Percentiles rank a stretch among this genome's conserved stretches.
Evolutionary conservation across 1,284 basidiomycete species (phyloP).

Genomic region (Irpex rosettiformis): DNA sequence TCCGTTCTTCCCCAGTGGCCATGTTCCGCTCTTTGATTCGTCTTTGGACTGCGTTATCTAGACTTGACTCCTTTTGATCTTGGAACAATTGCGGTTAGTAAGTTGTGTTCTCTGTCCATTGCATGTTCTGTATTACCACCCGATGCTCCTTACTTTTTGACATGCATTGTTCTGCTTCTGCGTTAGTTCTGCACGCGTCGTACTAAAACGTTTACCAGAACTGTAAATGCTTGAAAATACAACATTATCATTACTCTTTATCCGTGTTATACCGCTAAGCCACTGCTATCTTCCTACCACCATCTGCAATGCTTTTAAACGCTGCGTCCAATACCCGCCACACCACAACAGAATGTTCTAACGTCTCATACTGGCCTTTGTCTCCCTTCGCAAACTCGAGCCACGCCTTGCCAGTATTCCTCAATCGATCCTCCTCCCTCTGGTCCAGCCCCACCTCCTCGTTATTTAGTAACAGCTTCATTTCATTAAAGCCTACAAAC

Average conservation of each 20-base stretch:
- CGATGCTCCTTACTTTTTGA: too few species aligned
- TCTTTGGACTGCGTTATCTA: neutral
- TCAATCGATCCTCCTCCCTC: constrained; percentile 7
- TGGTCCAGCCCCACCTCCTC: constrained; percentile 6
- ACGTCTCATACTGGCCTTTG: constrained; percentile 24
- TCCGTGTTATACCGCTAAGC: neutral
- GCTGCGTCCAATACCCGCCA: constrained; percentile 10
- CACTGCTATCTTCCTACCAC: neutral
- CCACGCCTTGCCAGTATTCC: constrained; percentile 20
- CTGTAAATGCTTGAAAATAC: too few species aligned
- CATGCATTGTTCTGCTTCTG: too few species aligned
- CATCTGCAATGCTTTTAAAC: constrained; percentile 6
- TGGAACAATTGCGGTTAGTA: too few species aligned
- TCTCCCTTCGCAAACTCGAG: constrained; percentile 36
- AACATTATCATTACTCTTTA: too few species aligned
- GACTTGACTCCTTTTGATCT: too few species aligned
- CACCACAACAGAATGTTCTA: constrained; percentile 28
- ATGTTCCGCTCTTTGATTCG: neutral
- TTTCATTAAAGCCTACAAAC: neutral
- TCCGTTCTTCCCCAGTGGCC: neutral
- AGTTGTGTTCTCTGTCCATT: too few species aligned
- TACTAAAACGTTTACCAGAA: too few species aligned
- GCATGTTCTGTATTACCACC: too few species aligned
- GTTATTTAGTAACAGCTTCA: constrained; percentile 6
- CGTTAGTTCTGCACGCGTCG: too few species aligned